Percentiles rank a stretch among this genome's conserved stretches.
phyloP scores from a whole-genome alignment of 208 protist genomes.

The Trypanosomatidae sp. region DNA sequence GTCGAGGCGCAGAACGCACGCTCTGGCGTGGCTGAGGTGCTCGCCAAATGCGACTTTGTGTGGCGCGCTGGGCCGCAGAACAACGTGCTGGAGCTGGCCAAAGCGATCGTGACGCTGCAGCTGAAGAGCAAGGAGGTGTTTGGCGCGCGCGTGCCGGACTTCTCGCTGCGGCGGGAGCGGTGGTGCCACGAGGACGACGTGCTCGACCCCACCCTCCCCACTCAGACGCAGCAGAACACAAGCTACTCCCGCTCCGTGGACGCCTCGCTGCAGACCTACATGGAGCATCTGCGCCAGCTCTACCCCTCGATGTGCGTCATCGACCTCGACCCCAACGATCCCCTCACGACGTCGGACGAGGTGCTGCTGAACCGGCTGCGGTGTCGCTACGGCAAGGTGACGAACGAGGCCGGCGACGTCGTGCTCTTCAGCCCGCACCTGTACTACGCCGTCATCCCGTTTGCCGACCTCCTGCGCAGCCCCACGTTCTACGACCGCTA shows the following conservation, averaged over 20 bases:
- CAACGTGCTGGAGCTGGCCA: constrained; percentile 56
- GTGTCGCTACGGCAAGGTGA: constrained; percentile 87
- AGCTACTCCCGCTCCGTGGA: constrained; percentile 45
- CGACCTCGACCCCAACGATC: constrained; percentile 69
- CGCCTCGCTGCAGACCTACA: constrained; percentile 62
- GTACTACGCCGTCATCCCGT: constrained; percentile 64
- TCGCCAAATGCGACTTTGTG: constrained; percentile 51
- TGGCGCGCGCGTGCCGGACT: constrained; percentile 79
- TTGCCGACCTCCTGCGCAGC: constrained; percentile 48
- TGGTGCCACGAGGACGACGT: constrained; percentile 70
- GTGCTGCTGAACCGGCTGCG: constrained; percentile 67
- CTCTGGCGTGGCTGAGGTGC: constrained; percentile 57
- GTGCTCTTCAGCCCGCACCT: constrained; percentile 63
- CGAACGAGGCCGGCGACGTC: constrained; percentile 36
- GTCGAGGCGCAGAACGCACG: constrained; percentile 84
- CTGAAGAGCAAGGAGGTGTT: constrained; percentile 82
- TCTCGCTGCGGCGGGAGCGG: constrained; percentile 57
- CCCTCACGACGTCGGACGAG: constrained; percentile 46
- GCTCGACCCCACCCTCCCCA: constrained; percentile 66
- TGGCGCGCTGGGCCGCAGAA: constrained; percentile 43
- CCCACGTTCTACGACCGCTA: constrained; percentile 18
- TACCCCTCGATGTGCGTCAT: constrained; percentile 74
- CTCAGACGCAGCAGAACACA: constrained; percentile 22
- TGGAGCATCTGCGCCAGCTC: constrained; percentile 46
- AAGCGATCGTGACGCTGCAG: constrained; percentile 67